Base-by-base conservation (phyloP, 2,329 filamentous ascomycete species). In the Pseudocercospora musae region DNA sequence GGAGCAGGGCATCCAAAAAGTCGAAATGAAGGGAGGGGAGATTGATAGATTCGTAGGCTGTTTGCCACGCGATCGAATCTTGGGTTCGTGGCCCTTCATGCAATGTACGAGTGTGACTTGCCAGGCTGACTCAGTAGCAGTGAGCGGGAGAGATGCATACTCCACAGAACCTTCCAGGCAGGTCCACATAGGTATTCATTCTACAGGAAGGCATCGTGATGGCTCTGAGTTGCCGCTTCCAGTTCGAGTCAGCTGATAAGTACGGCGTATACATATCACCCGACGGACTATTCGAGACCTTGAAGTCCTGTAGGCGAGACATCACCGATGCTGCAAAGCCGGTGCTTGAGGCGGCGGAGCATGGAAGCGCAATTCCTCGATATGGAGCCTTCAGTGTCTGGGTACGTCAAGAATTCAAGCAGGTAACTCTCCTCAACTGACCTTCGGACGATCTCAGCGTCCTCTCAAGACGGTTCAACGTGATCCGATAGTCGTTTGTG, bases 401-500 rank as follows among this genome's bases (percentile, higher is more conserved):
- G 57, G 57, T 25, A 59, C 37, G 57, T 49, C 37, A 11, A 8
- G 21, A 20, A 44, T 57, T 6, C 9, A 2, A 18, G 29, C 53
- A 20, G 20, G 13, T 42, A 10, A 2, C 20, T 15, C 37, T 44
- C 9, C 31, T n/a, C 20, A 3, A 44, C 37, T 57, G 27, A 57
- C 20, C 10, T 18, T 4, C 46, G 7, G 23, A 21, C 8, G 13
- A 10, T 25, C 23, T 13, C 56, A 59, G 57, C 57, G 57, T 25
- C 57, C 57, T 10, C 10, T 59, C 23, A 50, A 40, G 18, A 29
- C 57, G 10, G 57, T 59, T n/a, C 21, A 37, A 20, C 42, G 57
- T 20, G 57, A 59, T 23, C 57, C 57, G 15, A 21, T 59, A 18
- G 57, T 29, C n/a, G 57, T 59, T 3, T 49, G 44, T 18, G 57